Evolutionary conservation across 2,329 filamentous ascomycete species (phyloP), one percentile per base, ranked within the genome.

Genomic region (Ophiobolus disseminans): DNA sequence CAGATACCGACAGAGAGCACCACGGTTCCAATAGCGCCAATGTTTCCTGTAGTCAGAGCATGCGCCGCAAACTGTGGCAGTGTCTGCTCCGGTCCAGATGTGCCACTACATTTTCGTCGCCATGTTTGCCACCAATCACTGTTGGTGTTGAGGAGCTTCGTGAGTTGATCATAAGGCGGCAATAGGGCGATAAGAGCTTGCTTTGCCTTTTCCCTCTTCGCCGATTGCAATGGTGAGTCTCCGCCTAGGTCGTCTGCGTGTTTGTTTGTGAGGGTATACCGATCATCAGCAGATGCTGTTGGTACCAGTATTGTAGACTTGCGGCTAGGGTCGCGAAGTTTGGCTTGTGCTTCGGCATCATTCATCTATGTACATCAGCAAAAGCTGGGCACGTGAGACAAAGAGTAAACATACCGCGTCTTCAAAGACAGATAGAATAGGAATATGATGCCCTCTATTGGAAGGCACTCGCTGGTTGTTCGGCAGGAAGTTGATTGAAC

Each of bases 21-120:
- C 62, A 70, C 62, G 30, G 65, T 50, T 48, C 67, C 66, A 57
- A 78, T 57, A 67, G 73, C 55, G 63, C 75, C 45, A 60, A 60
- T 69, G 46, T 38, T 79, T 59, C 47, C 78, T 51, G 65, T 79
- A 61, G 51, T 76, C 64, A 60, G 76, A 70, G 51, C 81, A 69
- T 58, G 75, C 49, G 45, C 78, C 60, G 66, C 77, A 76, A 54
- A 82, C 14, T 72, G 58, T 17, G 68, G 21, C 56, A 67, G 70
- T 53, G 50, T 75, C 60, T 50, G 70, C 63, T 63, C 64, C 11
- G 68, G 66, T 22, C 70, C 65, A 13, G 70, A 68, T 10, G 78
- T 75, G 9, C 75, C 77, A 44, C 70, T 73, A 35, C 71, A 72
- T 47, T 76, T 77, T 45, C 69, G 66, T 23, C 73, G 69, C 68